Evolutionary conservation across 2,329 filamentous ascomycete genomes (phyloP), one percentile per base, ranked within the genome.

Genomic region (Alternaria gansuensis): DNA sequence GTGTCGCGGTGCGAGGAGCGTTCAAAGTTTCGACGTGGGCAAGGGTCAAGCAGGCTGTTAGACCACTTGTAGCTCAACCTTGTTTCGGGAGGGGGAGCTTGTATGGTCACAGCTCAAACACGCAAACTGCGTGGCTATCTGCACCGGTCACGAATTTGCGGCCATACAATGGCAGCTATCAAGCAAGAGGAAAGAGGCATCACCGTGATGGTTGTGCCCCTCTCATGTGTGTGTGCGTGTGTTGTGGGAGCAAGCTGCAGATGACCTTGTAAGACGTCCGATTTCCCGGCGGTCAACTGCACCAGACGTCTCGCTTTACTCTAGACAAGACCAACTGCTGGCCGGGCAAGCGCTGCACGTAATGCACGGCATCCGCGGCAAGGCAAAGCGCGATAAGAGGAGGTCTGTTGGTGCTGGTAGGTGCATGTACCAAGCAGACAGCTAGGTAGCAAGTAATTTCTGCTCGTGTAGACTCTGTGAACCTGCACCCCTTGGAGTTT

Each of bases 241-340:
- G 63, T 58, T 24, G 51, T 54, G 64, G 55, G 49, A 29, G 52
- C 59, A 52, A 57, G 48, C 52, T 57, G 66, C 68, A 70, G 66
- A 70, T 70, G 68, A 70, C 68, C 65, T 24, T 51, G 52, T 49
- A 46, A 51, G 24, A 51, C n/a, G 44, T 55, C 23, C 59, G 36
- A 39, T 45, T 40, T 51, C 36, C 34, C 57, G 46, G 36, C 52
- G 50, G 51, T 57, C 64, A 34, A 58, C 33, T 55, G 34, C 62
- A 40, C 37, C 21, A 37, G 55, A 51, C 40, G 54, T 55, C 62
- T 64, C 53, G 58, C 52, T 40, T 29, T 37, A 37, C 52, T 45
- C 48, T 31, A 51, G 57, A 63, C 45, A 52, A 44, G 31, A 57
- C 14, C 5, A 45, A 23, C 31, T 17, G 23, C 44, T 29, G 8